phyloP scores from a whole-genome alignment of 768 basidiomycete genomes.

The Termitomyces titanicus region DNA sequence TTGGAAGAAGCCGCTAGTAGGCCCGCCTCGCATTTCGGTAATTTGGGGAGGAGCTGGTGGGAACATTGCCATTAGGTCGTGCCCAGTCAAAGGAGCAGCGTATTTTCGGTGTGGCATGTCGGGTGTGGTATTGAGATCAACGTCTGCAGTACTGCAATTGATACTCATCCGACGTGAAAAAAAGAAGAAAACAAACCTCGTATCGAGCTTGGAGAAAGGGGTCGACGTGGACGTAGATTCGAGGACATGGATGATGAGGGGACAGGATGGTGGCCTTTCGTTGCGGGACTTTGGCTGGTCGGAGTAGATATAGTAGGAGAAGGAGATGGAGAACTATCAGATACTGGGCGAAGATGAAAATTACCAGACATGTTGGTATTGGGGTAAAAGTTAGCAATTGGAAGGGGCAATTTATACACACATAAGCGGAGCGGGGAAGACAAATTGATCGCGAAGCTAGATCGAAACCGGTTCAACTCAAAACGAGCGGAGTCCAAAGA shows the following conservation, averaged over 20 bases:
- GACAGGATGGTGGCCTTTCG: constrained; percentile 15
- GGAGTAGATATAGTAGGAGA: constrained; percentile 50
- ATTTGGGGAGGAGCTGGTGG: constrained; percentile 64
- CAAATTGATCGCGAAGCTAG: constrained; percentile 24
- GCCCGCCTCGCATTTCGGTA: constrained; percentile 55
- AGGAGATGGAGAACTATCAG: constrained; percentile 43
- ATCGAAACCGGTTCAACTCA: constrained; percentile 32
- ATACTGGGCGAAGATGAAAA: constrained; percentile 58
- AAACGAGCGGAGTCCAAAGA: constrained; percentile 18
- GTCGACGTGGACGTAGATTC: constrained; percentile 40
- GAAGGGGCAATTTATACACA: constrained; percentile 23
- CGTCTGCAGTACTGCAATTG: constrained; percentile 35
- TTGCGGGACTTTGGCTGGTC: constrained; percentile 37
- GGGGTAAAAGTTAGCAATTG: constrained; percentile 12
- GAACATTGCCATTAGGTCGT: constrained; percentile 84
- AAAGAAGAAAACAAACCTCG: constrained; percentile 39
- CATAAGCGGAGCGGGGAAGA: constrained; percentile 21
- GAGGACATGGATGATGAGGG: constrained; percentile 29
- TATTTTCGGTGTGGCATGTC: constrained; percentile 53
- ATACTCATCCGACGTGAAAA: too few relatives aligned
- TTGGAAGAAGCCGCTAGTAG: constrained; percentile 72
- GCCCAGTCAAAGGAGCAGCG: constrained; percentile 75
- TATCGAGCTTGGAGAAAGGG: constrained; percentile 60
- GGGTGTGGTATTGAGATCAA: constrained; percentile 56
- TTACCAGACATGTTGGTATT: constrained; percentile 13